Percentiles rank a stretch among this genome's conserved stretches.
These are phyloP conservation scores for Phlyctochytrium arcticum DNA, from an alignment of 192 early-diverging fungal species.

Conservation along the genomic window DNA sequence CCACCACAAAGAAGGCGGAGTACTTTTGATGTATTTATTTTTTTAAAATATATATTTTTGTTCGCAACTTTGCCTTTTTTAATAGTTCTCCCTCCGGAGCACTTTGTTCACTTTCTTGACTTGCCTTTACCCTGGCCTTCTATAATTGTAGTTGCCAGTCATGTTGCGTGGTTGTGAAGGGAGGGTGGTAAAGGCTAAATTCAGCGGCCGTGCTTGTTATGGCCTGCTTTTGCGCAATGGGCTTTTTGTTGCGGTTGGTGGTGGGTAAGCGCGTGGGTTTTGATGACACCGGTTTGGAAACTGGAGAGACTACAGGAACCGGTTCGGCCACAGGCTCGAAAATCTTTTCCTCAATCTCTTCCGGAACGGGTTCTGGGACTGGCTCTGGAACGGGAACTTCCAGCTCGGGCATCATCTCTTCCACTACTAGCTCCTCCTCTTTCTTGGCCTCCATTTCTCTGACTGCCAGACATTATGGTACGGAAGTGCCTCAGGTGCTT, in stretches of 20 bases:
- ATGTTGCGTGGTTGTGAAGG: neutral
- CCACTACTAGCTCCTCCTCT: neutral
- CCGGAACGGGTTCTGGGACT: neutral
- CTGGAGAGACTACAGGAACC: neutral
- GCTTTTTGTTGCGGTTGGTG: constrained; percentile 3
- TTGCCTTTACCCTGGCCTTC: too few relatives aligned
- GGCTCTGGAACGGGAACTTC: neutral
- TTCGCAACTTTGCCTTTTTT: too few relatives aligned
- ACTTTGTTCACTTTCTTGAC: too few relatives aligned
- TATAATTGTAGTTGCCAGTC: too few relatives aligned
- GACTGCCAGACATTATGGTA: constrained; percentile 24
- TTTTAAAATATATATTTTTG: too few relatives aligned
- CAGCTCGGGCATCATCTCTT: constrained; percentile 4
- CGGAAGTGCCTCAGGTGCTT: neutral
- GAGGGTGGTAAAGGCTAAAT: neutral
- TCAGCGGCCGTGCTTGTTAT: neutral
- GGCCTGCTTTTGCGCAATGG: neutral
- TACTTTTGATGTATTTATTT: too few relatives aligned
- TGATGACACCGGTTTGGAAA: neutral
- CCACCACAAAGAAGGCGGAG: too few relatives aligned
- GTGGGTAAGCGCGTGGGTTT: neutral
- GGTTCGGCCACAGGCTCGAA: neutral
- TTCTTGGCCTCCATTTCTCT: neutral
- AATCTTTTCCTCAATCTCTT: neutral
- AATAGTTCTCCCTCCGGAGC: too few relatives aligned